Evolutionary conservation across 2,329 filamentous ascomycete species (phyloP).

Genomic region (Pseudogymnoascus sp.): DNA sequence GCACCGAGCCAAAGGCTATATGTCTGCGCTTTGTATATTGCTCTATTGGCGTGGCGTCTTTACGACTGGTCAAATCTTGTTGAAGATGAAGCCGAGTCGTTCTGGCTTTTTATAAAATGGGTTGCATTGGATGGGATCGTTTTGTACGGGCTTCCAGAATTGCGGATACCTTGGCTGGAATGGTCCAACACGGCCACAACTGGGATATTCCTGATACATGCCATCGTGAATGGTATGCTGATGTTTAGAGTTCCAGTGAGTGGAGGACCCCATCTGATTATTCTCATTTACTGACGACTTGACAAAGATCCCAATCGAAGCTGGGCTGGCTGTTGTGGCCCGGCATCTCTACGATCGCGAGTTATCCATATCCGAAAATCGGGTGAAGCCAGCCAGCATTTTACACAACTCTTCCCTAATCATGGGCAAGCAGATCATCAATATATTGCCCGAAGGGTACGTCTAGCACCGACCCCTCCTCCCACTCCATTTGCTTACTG

Average conservation of each 20-base stretch:
- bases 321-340: conserved; percentile 65
- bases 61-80: conserved; percentile 79
- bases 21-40: conserved; percentile 70
- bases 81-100: conserved; percentile 79
- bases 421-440: conserved; percentile 92
- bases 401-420: conserved; percentile 91
- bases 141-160: conserved; percentile 75
- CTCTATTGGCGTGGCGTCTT: conserved; percentile 72
- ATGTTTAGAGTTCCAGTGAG: conserved; percentile 85
- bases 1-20: conserved; percentile 88
- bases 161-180: conserved; percentile 95
- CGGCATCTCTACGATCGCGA: conserved; percentile 90
- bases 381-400: conserved; percentile 81
- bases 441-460: conserved; percentile 89
- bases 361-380: conserved; percentile 85
- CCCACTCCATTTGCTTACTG: conserved; percentile 11
- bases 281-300: conserved; percentile 16
- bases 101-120: conserved; percentile 93
- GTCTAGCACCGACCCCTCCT: conserved; percentile 22
- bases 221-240: conserved; percentile 70
- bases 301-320: conserved; percentile 61
- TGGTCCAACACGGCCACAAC: conserved; percentile 72
- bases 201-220: conserved; percentile 64
- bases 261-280: conserved; percentile 19
- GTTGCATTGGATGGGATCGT: conserved; percentile 68